Evolutionary conservation across 78 protist species (phyloP).

Genomic region (Dictyostelium capitatum): DNA sequence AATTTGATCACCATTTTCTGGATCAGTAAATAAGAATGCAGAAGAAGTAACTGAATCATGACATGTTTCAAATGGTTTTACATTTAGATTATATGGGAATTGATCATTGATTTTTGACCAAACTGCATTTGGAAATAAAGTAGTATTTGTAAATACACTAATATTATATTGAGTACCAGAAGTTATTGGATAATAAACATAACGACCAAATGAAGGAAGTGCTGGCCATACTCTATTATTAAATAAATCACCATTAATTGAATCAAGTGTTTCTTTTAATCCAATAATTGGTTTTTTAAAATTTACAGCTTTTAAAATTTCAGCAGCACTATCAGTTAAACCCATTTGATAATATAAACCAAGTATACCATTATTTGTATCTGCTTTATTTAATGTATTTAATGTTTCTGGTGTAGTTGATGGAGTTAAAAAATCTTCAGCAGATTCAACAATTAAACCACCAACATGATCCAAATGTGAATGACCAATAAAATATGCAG

Average conservation of each 20-base stretch:
- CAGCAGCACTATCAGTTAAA: not conserved
- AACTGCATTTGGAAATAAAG: not conserved
- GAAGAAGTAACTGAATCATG: conserved; percentile 37
- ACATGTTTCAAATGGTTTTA: conserved; percentile 18
- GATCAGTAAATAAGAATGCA: conserved; percentile 32
- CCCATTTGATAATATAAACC: not conserved
- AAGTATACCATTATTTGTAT: not conserved
- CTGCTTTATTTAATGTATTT: too few relatives aligned
- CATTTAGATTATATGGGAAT: conserved; percentile 3
- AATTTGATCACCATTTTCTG: conserved; percentile 26
- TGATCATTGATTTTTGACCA: not conserved
- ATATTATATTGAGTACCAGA: not conserved
- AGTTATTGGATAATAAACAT: not conserved
- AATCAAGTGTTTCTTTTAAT: not conserved
- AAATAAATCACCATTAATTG: not conserved
- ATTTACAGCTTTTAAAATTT: not conserved
- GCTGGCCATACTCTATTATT: not conserved
- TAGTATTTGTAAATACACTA: not conserved
- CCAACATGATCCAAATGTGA: conserved; percentile 56
- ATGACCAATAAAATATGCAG: conserved; percentile 31
- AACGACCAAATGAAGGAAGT: not conserved
- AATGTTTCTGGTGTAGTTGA: too few relatives aligned
- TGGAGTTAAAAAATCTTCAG: conserved; percentile 34
- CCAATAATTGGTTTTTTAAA: not conserved
- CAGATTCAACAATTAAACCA: conserved; percentile 34